These are phyloP conservation scores for Penicillium sp. DNA, from an alignment of 2,329 filamentous ascomycete species.

Conservation along the genomic window DNA sequence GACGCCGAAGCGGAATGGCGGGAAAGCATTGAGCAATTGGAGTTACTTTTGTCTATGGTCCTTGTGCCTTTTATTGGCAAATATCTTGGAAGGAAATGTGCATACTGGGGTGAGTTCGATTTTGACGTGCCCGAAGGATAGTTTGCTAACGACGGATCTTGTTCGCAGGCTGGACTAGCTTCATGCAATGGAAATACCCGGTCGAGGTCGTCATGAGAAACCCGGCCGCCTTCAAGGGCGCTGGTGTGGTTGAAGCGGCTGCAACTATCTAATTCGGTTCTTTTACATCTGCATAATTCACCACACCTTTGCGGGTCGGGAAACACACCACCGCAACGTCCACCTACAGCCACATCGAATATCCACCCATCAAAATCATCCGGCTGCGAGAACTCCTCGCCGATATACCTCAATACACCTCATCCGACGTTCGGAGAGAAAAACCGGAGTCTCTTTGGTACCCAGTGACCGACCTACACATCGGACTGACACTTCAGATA, in stretches of 20 bases:
- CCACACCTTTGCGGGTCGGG: not conserved
- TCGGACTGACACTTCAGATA: not conserved
- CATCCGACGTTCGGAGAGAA: not conserved
- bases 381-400: not conserved
- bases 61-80: slow-evolving; percentile 91
- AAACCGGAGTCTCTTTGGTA: not conserved
- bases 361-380: not conserved
- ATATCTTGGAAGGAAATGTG: slow-evolving; percentile 90
- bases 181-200: slow-evolving; percentile 91
- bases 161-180: slow-evolving; percentile 77
- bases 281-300: too few relatives aligned
- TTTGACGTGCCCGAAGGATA: not conserved
- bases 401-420: not conserved
- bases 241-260: slow-evolving; percentile 60
- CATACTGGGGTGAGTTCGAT: slow-evolving; percentile 76
- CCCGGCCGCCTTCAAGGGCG: slow-evolving; percentile 62
- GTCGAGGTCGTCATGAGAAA: slow-evolving; percentile 67
- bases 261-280: slow-evolving; percentile 35
- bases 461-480: not conserved
- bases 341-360: not conserved
- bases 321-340: not conserved
- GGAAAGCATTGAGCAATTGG: slow-evolving; percentile 87
- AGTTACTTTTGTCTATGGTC: slow-evolving; percentile 91
- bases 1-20: slow-evolving; percentile 96
- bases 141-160: slow-evolving; percentile 8